phyloP scores from a whole-genome alignment of 768 basidiomycete genomes.

The Gymnopilus junonius region DNA sequence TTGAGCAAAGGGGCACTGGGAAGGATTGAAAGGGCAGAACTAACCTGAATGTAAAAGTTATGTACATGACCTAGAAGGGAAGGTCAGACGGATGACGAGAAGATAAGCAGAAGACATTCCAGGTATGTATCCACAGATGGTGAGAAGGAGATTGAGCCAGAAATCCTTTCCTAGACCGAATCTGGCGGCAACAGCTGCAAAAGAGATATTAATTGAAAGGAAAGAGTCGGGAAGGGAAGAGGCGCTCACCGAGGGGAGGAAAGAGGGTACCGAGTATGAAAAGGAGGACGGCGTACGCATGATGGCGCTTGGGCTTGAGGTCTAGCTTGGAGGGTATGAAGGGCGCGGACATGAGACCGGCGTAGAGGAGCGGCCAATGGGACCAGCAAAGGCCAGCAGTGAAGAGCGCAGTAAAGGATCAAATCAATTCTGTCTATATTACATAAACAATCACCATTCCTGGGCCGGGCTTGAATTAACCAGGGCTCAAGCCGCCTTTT shows the following conservation, averaged over 20 bases:
- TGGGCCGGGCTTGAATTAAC: neutral
- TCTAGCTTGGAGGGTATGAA: constrained; percentile 56
- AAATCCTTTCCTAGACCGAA: constrained; percentile 93
- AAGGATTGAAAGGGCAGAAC: constrained; percentile 4
- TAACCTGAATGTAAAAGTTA: constrained; percentile 91
- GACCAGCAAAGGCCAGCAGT: constrained; percentile 12
- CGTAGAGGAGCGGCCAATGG: constrained; percentile 15
- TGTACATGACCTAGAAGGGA: constrained; percentile 74
- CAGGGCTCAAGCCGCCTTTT: neutral
- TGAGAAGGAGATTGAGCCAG: constrained; percentile 86
- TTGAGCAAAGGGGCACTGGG: neutral
- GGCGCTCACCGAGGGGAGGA: constrained; percentile 79
- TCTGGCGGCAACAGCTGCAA: constrained; percentile 85
- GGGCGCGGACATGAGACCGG: constrained; percentile 29
- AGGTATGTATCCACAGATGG: constrained; percentile 91
- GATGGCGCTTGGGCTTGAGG: constrained; percentile 71
- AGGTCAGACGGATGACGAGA: constrained; percentile 2
- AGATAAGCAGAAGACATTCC: constrained; percentile 44
- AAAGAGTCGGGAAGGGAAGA: neutral
- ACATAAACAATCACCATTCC: constrained; percentile 8
- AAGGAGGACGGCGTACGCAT: constrained; percentile 81
- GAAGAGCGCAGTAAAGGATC: neutral
- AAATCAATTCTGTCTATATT: neutral
- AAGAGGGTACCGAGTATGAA: constrained; percentile 91
- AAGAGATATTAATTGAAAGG: constrained; percentile 7